A percentile compares a stretch with the other conserved stretches of the same genome.
Conservation (phyloP, 805 yeast species). For the Isabelozyma pseudorhagii region DNA sequence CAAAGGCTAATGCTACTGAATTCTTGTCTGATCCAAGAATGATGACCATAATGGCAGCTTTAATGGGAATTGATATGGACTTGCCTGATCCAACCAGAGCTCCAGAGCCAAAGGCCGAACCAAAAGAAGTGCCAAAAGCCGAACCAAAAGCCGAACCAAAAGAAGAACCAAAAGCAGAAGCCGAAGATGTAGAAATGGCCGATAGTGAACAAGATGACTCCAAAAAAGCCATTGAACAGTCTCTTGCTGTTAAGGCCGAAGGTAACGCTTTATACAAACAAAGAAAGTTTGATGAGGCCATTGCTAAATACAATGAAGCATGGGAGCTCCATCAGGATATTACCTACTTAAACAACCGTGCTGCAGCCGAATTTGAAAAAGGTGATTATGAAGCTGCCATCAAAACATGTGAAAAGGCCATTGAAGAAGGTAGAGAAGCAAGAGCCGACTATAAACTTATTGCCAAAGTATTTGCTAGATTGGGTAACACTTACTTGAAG, state of each 20-base stretch:
- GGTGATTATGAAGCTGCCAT: slow-evolving; percentile 88
- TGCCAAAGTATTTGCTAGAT: slow-evolving; percentile 90
- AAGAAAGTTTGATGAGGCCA: slow-evolving; percentile 90
- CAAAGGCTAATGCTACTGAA: slow-evolving; percentile 67
- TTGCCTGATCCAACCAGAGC: slow-evolving; percentile 24
- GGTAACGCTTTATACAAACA: slow-evolving; percentile 87
- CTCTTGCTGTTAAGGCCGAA: slow-evolving; percentile 59
- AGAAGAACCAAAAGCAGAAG: slow-evolving; percentile 16
- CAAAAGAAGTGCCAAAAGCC: slow-evolving; percentile 1
- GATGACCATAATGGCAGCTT: slow-evolving; percentile 82
- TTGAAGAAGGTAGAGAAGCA: slow-evolving; percentile 83
- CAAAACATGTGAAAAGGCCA: slow-evolving; percentile 73
- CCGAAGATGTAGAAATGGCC: slow-evolving; percentile 36
- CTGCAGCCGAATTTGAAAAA: slow-evolving; percentile 97
- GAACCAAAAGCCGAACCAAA: slow-evolving; percentile 6
- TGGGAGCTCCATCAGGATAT: slow-evolving; percentile 80
- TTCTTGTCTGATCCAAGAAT: slow-evolving; percentile 79
- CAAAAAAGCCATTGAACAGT: slow-evolving; percentile 52
- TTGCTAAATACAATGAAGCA: slow-evolving; percentile 79
- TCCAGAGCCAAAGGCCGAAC: slow-evolving; percentile 10
- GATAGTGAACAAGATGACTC: slow-evolving; percentile 20
- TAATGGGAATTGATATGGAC: slow-evolving; percentile 77
- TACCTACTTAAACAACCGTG: slow-evolving; percentile 91
- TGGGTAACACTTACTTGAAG: slow-evolving; percentile 81
- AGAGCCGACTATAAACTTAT: slow-evolving; percentile 90